A percentile compares a stretch with the other conserved stretches of the same genome.
These are phyloP conservation scores for Clavispora fructus DNA, from an alignment of 805 yeast species.

Conservation along the genomic window DNA sequence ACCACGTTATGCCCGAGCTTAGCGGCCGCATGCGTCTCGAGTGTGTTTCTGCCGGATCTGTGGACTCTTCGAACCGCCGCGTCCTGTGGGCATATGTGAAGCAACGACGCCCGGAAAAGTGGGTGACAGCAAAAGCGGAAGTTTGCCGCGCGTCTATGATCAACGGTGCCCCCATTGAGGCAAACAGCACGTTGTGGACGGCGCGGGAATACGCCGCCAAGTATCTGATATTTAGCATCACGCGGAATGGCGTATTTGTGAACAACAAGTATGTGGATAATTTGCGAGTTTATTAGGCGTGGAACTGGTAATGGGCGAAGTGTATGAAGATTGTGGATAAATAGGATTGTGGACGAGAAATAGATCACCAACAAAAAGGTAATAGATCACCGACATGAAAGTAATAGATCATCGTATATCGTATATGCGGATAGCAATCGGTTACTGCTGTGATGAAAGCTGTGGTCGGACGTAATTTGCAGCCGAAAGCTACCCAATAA, in stretches of 20 bases:
- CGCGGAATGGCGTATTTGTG: conserved; percentile 19
- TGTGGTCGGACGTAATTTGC: no score
- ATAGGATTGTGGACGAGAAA: no score
- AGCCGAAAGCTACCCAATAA: no score
- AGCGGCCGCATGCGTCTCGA: conserved; percentile 46
- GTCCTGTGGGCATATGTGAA: conserved; percentile 24
- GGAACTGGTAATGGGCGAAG: no score
- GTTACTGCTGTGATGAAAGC: no score
- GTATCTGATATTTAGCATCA: conserved; percentile 12
- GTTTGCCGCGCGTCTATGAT: conserved; percentile 25
- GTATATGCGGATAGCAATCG: no score
- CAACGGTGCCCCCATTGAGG: conserved; percentile 27
- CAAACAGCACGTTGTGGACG: conserved; percentile 26
- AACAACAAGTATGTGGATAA: conserved; percentile 29
- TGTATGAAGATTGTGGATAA: no score
- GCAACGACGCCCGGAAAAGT: conserved; percentile 1
- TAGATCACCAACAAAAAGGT: no score
- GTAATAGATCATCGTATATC: no score
- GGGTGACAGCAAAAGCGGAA: conserved; percentile 1
- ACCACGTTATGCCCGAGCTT: conserved; percentile 37
- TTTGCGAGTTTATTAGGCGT: conserved; percentile 17
- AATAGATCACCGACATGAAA: no score
- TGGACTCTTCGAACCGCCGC: conserved; percentile 36
- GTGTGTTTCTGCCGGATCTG: conserved; percentile 28
- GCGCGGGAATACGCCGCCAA: conserved; percentile 16